A percentile compares a stretch with the other conserved stretches of the same genome.
Conservation (phyloP, 139 green algal genomes). For the Volvox reticuliferus region DNA sequence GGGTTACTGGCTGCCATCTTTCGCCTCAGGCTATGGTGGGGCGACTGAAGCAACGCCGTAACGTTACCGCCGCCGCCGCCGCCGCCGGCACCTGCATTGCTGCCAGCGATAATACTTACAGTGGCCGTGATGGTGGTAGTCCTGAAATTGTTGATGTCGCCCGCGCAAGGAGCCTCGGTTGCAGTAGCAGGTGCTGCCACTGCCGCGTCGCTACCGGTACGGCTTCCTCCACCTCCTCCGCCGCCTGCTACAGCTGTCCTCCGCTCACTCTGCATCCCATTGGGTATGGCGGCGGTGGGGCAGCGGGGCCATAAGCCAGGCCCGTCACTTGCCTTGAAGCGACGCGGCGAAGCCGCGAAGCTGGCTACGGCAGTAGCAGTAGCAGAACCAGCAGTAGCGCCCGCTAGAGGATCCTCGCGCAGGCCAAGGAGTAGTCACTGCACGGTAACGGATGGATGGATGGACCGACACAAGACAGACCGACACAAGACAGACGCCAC, state of each 20-base stretch:
- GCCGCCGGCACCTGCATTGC: not conserved
- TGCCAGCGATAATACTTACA: not conserved
- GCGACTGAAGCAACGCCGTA: no score
- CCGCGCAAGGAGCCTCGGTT: not conserved
- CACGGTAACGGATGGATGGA: not conserved
- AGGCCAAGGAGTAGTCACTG: constrained; percentile 20
- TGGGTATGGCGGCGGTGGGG: not conserved
- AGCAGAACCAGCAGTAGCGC: constrained; percentile 9
- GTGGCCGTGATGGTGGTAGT: not conserved
- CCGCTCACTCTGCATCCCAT: constrained; percentile 16
- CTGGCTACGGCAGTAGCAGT: not conserved
- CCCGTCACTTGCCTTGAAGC: not conserved
- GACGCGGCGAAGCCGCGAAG: not conserved
- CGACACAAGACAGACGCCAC: not conserved
- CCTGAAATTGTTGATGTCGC: not conserved
- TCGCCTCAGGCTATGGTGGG: no score
- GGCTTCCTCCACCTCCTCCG: not conserved
- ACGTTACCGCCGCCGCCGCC: not conserved
- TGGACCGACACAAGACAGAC: no score
- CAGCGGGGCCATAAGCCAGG: not conserved
- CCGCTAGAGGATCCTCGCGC: constrained; percentile 2
- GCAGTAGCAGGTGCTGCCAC: not conserved
- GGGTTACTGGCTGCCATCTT: no score
- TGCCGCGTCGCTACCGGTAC: not conserved
- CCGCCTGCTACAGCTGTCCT: not conserved